phyloP scores from a whole-genome alignment of 2,329 filamentous ascomycete genomes.

The Aspergillus awamori region DNA sequence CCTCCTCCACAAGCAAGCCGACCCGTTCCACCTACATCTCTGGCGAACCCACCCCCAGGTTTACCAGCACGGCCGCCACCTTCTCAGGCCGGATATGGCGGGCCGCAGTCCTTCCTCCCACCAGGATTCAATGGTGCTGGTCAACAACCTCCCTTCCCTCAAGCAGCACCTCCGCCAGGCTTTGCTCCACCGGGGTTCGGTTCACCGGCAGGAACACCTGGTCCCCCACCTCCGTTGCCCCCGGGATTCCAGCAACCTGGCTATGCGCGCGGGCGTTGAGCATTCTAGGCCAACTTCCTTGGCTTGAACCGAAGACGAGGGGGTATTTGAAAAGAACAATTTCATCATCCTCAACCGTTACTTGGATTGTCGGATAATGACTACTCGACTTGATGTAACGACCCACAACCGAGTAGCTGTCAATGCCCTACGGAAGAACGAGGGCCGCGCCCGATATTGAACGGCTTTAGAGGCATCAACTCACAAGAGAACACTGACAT shows the following conservation, averaged over 20 bases:
- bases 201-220: slow-evolving; percentile 32
- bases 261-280: slow-evolving; percentile 43
- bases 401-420: neutral
- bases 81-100: slow-evolving; percentile 68
- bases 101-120: slow-evolving; percentile 51
- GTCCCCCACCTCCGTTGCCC: slow-evolving; percentile 40
- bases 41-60: slow-evolving; percentile 53
- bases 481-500: neutral
- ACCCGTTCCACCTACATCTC: slow-evolving; percentile 58
- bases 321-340: neutral
- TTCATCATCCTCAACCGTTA: neutral
- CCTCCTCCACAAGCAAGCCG: slow-evolving; percentile 50
- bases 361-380: neutral
- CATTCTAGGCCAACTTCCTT: neutral
- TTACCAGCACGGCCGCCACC: slow-evolving; percentile 71
- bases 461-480: neutral
- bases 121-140: slow-evolving; percentile 41
- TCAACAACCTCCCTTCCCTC: slow-evolving; percentile 35
- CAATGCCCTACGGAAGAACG: neutral
- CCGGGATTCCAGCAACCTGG: slow-evolving; percentile 48
- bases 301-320: neutral
- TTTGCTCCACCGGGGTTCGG: slow-evolving; percentile 56
- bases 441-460: neutral
- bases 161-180: slow-evolving; percentile 52
- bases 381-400: neutral